Percentiles rank a stretch among this genome's conserved stretches.
These are phyloP conservation scores for Fusarium chlamydosporum DNA, from an alignment of 2,329 filamentous ascomycete genomes.

Conservation along the genomic window DNA sequence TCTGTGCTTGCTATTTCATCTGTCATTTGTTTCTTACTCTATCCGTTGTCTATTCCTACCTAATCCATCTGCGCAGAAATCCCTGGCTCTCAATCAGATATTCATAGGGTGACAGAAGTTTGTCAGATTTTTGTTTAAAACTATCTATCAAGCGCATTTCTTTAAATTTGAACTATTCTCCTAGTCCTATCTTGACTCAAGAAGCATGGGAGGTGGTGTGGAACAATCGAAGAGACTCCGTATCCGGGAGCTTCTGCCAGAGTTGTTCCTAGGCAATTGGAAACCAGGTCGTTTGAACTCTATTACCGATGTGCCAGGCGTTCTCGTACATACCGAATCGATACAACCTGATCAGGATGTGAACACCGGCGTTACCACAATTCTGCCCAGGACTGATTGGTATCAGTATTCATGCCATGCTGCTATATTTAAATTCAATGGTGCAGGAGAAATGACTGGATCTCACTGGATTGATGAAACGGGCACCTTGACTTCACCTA, in stretches of 20 bases:
- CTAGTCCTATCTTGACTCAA: background rate
- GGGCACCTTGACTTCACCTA: conserved; percentile 70
- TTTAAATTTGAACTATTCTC: too few species aligned
- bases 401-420: conserved; percentile 62
- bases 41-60: background rate
- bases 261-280: conserved; percentile 61
- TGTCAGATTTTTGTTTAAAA: too few species aligned
- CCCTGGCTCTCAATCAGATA: too few species aligned
- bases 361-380: conserved; percentile 66
- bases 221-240: conserved; percentile 31
- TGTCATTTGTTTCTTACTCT: background rate
- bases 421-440: conserved; percentile 73
- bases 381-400: conserved; percentile 63
- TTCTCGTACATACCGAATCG: conserved; percentile 63
- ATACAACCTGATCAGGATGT: conserved; percentile 57
- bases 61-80: background rate
- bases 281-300: conserved; percentile 63
- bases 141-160: too few species aligned
- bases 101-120: too few species aligned
- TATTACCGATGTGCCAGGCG: conserved; percentile 65
- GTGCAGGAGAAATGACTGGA: conserved; percentile 73
- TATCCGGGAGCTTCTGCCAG: conserved; percentile 62
- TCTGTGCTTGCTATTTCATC: too few species aligned
- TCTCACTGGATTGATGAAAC: conserved; percentile 74
- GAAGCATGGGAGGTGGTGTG: background rate